Conservation (phyloP, 495 filamentous ascomycete species). For the Trichoderma orchidacearum region DNA sequence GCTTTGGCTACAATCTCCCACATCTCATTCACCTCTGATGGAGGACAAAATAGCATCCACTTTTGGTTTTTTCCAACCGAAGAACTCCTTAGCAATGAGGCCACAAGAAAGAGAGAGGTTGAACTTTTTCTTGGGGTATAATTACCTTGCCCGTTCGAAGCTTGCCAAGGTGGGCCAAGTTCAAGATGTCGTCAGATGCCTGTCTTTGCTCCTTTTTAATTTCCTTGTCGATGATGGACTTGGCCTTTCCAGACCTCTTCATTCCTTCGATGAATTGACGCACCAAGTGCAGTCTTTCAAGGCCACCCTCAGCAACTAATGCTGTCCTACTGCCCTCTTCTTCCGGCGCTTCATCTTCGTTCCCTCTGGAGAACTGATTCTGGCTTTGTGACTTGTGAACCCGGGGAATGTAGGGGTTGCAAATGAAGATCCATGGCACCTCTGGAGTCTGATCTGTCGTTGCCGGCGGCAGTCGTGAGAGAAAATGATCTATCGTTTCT, state of each 20-base stretch:
- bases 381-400: slow-evolving; percentile 8
- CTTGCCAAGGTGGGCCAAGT: slow-evolving; percentile 39
- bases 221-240: slow-evolving; percentile 30
- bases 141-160: slow-evolving; percentile 52
- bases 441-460: slow-evolving; percentile 25
- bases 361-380: slow-evolving; percentile 21
- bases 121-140: neutral
- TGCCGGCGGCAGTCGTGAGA: slow-evolving; percentile 51
- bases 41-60: slow-evolving; percentile 71
- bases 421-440: slow-evolving; percentile 55
- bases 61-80: slow-evolving; percentile 9
- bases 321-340: slow-evolving; percentile 11
- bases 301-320: slow-evolving; percentile 16
- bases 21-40: slow-evolving; percentile 39
- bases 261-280: slow-evolving; percentile 15
- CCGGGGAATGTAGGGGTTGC: slow-evolving; percentile 33
- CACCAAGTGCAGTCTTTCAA: slow-evolving; percentile 20
- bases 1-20: slow-evolving; percentile 54
- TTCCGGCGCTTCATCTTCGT: slow-evolving; percentile 26
- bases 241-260: slow-evolving; percentile 12
- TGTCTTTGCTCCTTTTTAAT: slow-evolving; percentile 34
- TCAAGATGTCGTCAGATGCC: slow-evolving; percentile 38
- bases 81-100: too few species aligned
- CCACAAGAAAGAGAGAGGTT: neutral
- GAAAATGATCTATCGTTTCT: slow-evolving; percentile 49